Conservation (phyloP, 805 yeast species). For the Pichia membranifaciens region DNA sequence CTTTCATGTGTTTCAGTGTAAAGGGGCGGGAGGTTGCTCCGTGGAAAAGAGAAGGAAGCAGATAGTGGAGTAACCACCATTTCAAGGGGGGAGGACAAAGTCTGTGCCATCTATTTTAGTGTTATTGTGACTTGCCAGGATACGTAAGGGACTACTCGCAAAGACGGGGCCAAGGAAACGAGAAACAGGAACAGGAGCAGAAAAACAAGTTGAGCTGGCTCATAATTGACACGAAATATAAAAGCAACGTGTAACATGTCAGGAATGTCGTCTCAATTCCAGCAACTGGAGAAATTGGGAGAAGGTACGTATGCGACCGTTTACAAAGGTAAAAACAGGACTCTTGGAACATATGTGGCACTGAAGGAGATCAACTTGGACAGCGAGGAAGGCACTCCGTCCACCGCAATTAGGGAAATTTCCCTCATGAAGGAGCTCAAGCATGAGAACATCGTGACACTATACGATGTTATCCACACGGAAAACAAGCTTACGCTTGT, state of each 20-base stretch:
- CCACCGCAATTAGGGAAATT: slow-evolving; percentile 95
- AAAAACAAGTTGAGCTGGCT: too few relatives aligned
- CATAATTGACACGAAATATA: not conserved
- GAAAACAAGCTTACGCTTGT: slow-evolving; percentile 93
- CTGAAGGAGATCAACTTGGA: slow-evolving; percentile 91
- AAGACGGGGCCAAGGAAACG: too few relatives aligned
- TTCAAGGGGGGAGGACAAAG: too few relatives aligned
- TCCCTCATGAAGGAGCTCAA: slow-evolving; percentile 91
- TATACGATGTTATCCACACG: slow-evolving; percentile 94
- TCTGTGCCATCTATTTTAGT: too few relatives aligned
- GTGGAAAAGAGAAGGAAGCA: not conserved
- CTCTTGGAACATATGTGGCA: slow-evolving; percentile 87
- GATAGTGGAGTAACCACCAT: too few relatives aligned
- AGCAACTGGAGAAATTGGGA: slow-evolving; percentile 73
- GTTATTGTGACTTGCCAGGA: too few relatives aligned
- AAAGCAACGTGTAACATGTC: slow-evolving; percentile 20
- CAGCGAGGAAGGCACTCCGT: slow-evolving; percentile 97
- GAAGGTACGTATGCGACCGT: slow-evolving; percentile 99
- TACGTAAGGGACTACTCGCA: too few relatives aligned
- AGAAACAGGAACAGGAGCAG: too few relatives aligned
- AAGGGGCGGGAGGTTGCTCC: not conserved
- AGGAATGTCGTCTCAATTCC: slow-evolving; percentile 37
- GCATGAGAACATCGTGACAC: slow-evolving; percentile 85
- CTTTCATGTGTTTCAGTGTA: too few relatives aligned
- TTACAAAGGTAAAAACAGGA: slow-evolving; percentile 83